Percentiles rank a stretch among this genome's conserved stretches.
Evolutionary conservation across 177 flowering plant genomes (phyloP).

Genomic region (Vitis hybrid): DNA sequence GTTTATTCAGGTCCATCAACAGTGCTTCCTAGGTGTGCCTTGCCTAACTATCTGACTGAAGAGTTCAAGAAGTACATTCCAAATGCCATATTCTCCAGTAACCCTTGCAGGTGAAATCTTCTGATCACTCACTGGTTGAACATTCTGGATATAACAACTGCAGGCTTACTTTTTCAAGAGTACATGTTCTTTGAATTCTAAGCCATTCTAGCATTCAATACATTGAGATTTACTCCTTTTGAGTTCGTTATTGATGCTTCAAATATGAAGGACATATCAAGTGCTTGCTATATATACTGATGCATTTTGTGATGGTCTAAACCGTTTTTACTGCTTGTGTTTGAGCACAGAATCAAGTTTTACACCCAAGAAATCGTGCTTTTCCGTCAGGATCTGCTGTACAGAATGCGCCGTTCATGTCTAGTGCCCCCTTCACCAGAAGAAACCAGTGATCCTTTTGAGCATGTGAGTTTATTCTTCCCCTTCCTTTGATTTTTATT

Average conservation of each 20-base stretch:
- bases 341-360: conserved; percentile 71
- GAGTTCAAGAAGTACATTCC: conserved; percentile 81
- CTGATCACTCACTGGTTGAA: conserved; percentile 2
- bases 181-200: background rate
- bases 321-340: background rate
- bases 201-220: too few species aligned
- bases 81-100: conserved; percentile 76
- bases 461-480: conserved; percentile 60
- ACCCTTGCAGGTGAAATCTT: conserved; percentile 87
- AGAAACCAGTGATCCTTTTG: conserved; percentile 88
- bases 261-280: background rate
- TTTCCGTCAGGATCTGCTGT: conserved; percentile 89
- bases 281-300: background rate
- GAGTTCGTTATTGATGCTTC: background rate
- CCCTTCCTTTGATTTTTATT: background rate
- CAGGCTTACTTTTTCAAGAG: background rate
- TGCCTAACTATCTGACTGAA: conserved; percentile 80
- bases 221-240: background rate
- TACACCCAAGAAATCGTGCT: conserved; percentile 90
- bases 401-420: conserved; percentile 90
- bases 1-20: conserved; percentile 78
- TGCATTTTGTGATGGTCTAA: background rate
- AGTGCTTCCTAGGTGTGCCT: conserved; percentile 76
- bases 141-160: background rate
- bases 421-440: conserved; percentile 81